Evolutionary conservation across 345 rosid genomes (phyloP), one percentile per base, ranked within the genome.

Genomic region (Laguncularia racemosa): DNA sequence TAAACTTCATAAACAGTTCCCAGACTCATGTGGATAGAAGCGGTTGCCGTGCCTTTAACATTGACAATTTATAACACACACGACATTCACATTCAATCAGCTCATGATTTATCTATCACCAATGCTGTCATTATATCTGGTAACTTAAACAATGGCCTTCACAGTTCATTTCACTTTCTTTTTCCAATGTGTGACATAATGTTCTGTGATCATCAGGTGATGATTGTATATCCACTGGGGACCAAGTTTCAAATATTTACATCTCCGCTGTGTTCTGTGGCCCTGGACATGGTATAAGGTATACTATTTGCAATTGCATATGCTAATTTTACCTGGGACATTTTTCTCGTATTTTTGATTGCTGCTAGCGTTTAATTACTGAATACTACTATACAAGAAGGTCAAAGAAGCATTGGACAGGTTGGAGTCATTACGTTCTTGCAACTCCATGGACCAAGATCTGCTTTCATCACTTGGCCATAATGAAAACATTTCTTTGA

Each of bases 251-350:
- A 4, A 44, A 72, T 59, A 28, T 73, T 20, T 52, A 47, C 44
- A 68, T 79, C 14, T 56, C 65, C 12, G 11, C 56, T 44, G 59
- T 73, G 14, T 16, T 15, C 20, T 73, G 84, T 56, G 81, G 84
- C 53, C 81, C 81, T 46, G 80, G 80, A 19, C 80, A 75, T 55
- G 78, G 80, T 13, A 73, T 78, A 45, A 75, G 83, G 80, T 73
- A 46, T 33, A 33, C 9, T 9, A 7, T 9, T 33, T 7, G 40
- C 11, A 9, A 6, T 33, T 33, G 40, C 40, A 33, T 33, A 7
- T 4, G 40, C 11, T 33, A 33, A 33, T 33, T 33, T 33, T 33
- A 6, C 40, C 5, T 33, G 40, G 11, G 40, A 33, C 40, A 0
- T 3, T 23, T 33, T 33, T 33, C 40, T 33, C 40, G 4, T 7